Evolutionary conservation across 2,329 filamentous ascomycete species (phyloP).

Genomic region (Endothia cerciana): DNA sequence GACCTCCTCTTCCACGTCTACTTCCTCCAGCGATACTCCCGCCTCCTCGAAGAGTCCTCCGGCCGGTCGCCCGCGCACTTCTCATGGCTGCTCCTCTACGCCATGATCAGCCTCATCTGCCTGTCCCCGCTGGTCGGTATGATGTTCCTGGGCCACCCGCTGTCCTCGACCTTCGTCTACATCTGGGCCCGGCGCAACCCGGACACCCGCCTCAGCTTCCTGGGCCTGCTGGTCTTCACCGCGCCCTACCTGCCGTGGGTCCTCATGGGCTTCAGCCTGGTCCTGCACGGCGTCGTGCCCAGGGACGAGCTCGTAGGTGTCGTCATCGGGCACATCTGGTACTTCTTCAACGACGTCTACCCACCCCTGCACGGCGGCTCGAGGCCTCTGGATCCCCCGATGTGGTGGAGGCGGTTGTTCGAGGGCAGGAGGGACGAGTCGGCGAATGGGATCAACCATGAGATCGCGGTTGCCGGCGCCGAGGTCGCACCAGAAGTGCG

Average conservation of each 20-base stretch:
- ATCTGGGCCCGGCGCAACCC: constrained; percentile 97
- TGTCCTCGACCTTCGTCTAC: constrained; percentile 93
- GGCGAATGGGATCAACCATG: constrained; percentile 61
- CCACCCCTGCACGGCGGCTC: constrained; percentile 85
- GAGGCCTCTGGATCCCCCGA: constrained; percentile 84
- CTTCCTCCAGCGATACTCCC: constrained; percentile 95
- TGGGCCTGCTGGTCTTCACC: constrained; percentile 87
- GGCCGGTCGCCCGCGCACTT: constrained; percentile 90
- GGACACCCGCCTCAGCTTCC: constrained; percentile 84
- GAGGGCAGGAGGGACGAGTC: constrained; percentile 58
- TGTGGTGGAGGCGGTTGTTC: constrained; percentile 88
- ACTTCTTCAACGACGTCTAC: constrained; percentile 97
- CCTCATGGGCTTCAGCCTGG: constrained; percentile 85
- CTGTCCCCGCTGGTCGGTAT: constrained; percentile 88
- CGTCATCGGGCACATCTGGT: constrained; percentile 94
- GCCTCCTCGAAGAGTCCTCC: constrained; percentile 93
- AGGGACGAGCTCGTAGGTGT: constrained; percentile 97
- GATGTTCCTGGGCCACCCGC: constrained; percentile 90
- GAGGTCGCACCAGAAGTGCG: constrained; percentile 42
- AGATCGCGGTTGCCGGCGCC: constrained; percentile 62
- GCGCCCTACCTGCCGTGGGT: constrained; percentile 97
- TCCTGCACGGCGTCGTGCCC: constrained; percentile 87
- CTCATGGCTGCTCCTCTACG: constrained; percentile 90
- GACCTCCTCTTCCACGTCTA: constrained; percentile 98
- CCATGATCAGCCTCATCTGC: constrained; percentile 75